phyloP scores from a whole-genome alignment of 768 basidiomycete genomes.

The Paxillus rubicundulus region DNA sequence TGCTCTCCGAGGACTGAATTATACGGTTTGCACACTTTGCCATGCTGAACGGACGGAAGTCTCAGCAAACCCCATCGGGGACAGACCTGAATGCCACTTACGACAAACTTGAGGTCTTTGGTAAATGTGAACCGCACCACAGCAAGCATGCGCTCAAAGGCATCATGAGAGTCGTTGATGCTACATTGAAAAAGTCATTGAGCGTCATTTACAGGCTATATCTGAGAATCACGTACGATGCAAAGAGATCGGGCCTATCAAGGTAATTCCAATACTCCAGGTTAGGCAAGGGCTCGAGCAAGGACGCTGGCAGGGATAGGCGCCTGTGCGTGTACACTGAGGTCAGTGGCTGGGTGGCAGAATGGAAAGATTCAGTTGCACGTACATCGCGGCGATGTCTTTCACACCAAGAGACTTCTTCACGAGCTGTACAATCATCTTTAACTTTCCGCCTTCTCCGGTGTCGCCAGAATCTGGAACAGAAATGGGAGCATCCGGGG shows the following conservation, averaged over 20 bases:
- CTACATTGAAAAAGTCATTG: conserved; percentile 38
- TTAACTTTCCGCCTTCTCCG: conserved; percentile 88
- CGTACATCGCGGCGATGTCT: conserved; percentile 91
- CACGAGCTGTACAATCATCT: conserved; percentile 89
- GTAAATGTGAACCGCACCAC: conserved; percentile 85
- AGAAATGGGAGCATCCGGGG: conserved; percentile 55
- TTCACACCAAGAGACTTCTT: conserved; percentile 92
- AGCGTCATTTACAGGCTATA: not conserved
- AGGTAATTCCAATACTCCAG: conserved; percentile 96
- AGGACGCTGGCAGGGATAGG: conserved; percentile 86
- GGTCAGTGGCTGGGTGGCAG: conserved; percentile 16
- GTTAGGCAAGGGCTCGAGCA: conserved; percentile 93
- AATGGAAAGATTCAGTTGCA: conserved; percentile 15
- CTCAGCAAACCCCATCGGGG: not conserved
- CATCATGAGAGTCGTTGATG: conserved; percentile 88
- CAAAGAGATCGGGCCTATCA: conserved; percentile 88
- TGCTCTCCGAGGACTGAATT: conserved; percentile 87
- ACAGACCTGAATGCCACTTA: conserved; percentile 36
- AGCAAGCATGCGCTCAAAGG: conserved; percentile 95
- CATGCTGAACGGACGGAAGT: conserved; percentile 50
- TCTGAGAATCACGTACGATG: conserved; percentile 61
- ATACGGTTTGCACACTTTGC: conserved; percentile 92
- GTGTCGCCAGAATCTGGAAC: conserved; percentile 67
- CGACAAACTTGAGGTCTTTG: conserved; percentile 92
- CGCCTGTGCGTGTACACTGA: conserved; percentile 51